A percentile compares a stretch with the other conserved stretches of the same genome.
These are phyloP conservation scores for Rubia yunnanensis DNA, from an alignment of 257 asterid species.

Conservation along the genomic window DNA sequence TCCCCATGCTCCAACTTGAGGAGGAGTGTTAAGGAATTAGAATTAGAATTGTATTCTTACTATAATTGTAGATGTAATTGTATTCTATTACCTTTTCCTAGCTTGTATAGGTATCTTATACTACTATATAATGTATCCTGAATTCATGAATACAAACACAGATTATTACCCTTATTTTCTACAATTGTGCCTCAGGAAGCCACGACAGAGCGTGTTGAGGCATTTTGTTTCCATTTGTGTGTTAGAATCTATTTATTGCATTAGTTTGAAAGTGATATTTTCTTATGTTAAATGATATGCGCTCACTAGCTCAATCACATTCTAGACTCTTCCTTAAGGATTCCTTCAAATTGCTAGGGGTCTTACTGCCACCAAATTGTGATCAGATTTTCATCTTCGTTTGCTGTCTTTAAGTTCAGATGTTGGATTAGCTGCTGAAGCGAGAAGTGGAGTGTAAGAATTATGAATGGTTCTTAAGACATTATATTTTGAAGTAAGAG, in stretches of 20 bases:
- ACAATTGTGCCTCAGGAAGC: slow-evolving; percentile 77
- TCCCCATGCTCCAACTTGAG: too few relatives aligned
- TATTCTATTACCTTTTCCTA: too few relatives aligned
- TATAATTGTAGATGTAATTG: too few relatives aligned
- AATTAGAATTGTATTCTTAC: too few relatives aligned
- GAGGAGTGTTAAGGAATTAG: too few relatives aligned
- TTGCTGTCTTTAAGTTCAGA: slow-evolving; percentile 96
- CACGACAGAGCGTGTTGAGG: slow-evolving; percentile 97
- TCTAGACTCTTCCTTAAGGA: slow-evolving; percentile 99
- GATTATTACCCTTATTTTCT: too few relatives aligned
- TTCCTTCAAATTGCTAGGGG: slow-evolving; percentile 80
- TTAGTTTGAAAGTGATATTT: slow-evolving; percentile 15
- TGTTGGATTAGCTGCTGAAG: slow-evolving; percentile 97
- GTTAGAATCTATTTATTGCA: slow-evolving; percentile 11
- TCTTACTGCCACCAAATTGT: slow-evolving; percentile 57
- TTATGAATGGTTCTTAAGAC: slow-evolving; percentile 11
- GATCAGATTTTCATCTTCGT: slow-evolving; percentile 89
- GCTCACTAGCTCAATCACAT: slow-evolving; percentile 77
- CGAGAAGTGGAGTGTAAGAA: slow-evolving; percentile 80
- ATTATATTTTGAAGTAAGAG: slow-evolving; percentile 16
- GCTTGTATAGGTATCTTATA: too few relatives aligned
- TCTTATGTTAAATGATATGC: slow-evolving; percentile 25
- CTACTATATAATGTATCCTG: too few relatives aligned
- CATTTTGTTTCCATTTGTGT: slow-evolving; percentile 21
- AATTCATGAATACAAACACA: too few relatives aligned